These are phyloP conservation scores for Solanum paucissectum DNA, from an alignment of 257 asterid species.

Conservation along the genomic window DNA sequence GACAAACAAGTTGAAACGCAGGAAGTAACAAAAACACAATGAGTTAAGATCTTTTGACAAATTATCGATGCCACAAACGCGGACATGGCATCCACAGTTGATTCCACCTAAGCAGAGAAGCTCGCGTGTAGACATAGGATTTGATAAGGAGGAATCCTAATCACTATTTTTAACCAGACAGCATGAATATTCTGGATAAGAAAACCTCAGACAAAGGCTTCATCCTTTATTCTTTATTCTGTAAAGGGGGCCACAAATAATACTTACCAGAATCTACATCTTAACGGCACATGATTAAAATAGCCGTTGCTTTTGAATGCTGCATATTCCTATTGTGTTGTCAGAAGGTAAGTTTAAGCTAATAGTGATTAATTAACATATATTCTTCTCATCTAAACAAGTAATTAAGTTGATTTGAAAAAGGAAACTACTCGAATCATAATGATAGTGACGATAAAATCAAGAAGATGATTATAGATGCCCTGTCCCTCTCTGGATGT, in stretches of 20 bases:
- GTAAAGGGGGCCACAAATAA: slow-evolving; percentile 32
- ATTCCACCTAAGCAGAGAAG: neutral
- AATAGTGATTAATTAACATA: neutral
- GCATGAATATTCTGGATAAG: slow-evolving; percentile 23
- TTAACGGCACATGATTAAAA: slow-evolving; percentile 17
- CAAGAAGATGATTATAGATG: neutral
- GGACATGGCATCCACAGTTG: neutral
- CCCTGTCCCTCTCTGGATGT: neutral
- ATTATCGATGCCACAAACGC: neutral
- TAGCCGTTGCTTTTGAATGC: slow-evolving; percentile 40
- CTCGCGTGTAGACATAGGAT: slow-evolving; percentile 17
- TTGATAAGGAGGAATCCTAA: slow-evolving; percentile 33
- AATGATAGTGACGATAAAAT: neutral
- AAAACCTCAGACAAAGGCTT: slow-evolving; percentile 24
- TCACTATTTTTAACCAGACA: slow-evolving; percentile 15
- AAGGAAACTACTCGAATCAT: neutral
- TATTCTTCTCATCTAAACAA: neutral
- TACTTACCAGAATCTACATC: slow-evolving; percentile 37
- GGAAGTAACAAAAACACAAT: neutral
- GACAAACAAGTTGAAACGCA: neutral
- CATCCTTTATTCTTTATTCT: slow-evolving; percentile 29
- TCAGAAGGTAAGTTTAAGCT: slow-evolving; percentile 2
- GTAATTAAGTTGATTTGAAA: neutral
- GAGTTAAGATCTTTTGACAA: neutral
- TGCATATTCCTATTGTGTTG: slow-evolving; percentile 15